Base-by-base conservation (phyloP, 2,329 filamentous ascomycete species). In the Verticillium nubilum region DNA sequence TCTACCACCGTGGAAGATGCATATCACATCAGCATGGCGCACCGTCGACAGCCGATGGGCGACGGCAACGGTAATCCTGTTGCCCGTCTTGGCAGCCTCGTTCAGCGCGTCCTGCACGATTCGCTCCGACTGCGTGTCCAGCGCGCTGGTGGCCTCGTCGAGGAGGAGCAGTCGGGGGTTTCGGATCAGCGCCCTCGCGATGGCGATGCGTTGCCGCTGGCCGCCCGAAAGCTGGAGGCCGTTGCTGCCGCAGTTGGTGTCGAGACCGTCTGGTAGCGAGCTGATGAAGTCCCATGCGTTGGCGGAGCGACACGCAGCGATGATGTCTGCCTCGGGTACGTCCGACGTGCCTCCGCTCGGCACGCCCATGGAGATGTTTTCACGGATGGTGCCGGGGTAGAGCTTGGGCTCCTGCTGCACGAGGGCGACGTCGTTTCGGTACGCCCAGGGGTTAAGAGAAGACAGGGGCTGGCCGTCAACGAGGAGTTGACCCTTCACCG, bases 31-130 rank as follows among this genome's bases (percentile, higher is more conserved):
- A 0, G 82, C 82, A 59, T 86, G 78, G 63, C 83, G 61, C n/a
- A 64, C 31, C 0, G 76, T 78, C 37, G 84, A 76, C 7, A 78
- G 67, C 7, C 86, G 77, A 69, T 90, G 87, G 1, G 87, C 86
- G 2, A 90, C 85, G 6, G 86, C 85, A 15, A 90, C 77, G 0
- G 85, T 88, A 0, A 86, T 79, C 55, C 70, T 70, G 60, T 60
- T 77, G 69, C 58, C 64, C 70, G 60, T 57, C 2, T 67, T 73
- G 0, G 67, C 72, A 0, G 74, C 76, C 57, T 67, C 73, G 68
- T 84, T 79, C 59, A 87, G 75, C 0, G 82, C 81, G 2, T 68
- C 72, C 66, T 86, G 69, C 12, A 71, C 66, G 23, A 70, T 58
- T 26, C 77, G n/a, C 61, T 59, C 59, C 52, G 60, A 64, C 60